Evolutionary conservation across 176 grass and related monocot species (phyloP).

Genomic region (Cymbopogon citratus): DNA sequence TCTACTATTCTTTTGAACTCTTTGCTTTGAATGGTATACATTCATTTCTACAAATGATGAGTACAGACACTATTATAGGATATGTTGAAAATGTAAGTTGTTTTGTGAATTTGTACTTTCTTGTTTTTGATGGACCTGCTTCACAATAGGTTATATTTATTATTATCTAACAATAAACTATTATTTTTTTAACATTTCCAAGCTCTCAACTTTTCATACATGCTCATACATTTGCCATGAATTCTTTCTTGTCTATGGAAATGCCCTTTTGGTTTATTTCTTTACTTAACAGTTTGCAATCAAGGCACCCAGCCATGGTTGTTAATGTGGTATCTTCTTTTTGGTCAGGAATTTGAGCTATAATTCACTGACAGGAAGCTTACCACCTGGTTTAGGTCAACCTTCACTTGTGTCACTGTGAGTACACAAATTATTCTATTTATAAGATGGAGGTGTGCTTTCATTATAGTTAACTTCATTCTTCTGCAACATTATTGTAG

Average conservation of each 20-base stretch:
- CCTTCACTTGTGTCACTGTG: constrained; percentile 66
- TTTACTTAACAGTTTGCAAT: background rate
- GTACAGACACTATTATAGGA: background rate
- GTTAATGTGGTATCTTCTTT: constrained; percentile 12
- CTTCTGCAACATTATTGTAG: background rate
- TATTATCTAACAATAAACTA: background rate
- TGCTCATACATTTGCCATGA: background rate
- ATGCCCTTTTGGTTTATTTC: background rate
- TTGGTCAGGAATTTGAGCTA: constrained; percentile 88
- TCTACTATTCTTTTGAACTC: background rate
- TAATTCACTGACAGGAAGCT: constrained; percentile 81
- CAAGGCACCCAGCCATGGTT: background rate
- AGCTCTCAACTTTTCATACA: background rate
- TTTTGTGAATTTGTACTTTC: background rate
- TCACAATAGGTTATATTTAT: background rate
- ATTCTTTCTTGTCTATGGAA: background rate
- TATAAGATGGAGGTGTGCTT: background rate
- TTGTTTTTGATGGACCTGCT: background rate
- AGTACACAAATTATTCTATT: constrained; percentile 27
- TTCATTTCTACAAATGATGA: background rate
- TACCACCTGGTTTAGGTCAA: constrained; percentile 80
- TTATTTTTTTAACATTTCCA: background rate
- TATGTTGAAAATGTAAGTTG: background rate
- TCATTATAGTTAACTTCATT: background rate
- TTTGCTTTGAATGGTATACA: background rate